Base-by-base conservation (phyloP, 192 early-diverging fungal species). In the Lobulomyces angularis region DNA sequence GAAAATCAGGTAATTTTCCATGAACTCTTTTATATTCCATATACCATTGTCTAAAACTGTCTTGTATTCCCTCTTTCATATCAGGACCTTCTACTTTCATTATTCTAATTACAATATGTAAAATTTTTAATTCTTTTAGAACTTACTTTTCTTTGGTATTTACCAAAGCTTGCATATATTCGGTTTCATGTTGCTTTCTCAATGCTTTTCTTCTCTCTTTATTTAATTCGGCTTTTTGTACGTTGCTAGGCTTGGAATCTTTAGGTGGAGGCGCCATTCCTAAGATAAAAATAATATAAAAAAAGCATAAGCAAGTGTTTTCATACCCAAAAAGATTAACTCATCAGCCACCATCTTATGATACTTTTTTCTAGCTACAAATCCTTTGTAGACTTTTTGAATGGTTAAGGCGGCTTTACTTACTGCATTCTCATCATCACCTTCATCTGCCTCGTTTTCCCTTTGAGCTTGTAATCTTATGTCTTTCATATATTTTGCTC, bases 401-500 rank as follows among this genome's bases (percentile, higher is more conserved):
- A 76, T 76, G 27, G 39, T 61, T 6, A 67, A 26, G 4, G 67
- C 62, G 2, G 70, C 70, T 5, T 48, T 48, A 29, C 57, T 57
- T 22, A 65, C 62, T 32, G 73, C 67, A 27, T 51, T 61, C 41
- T 67, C 66, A 22, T 74, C 70, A n/a, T 74, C 71, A 35, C 61
- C 53, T 9, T 53, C 61, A 41, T 67, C 61, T 24, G 69, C 29
- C 9, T 72, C 69, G 53, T 69, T 67, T 53, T 75, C 71, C 30
- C 58, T 28, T 37, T 65, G 55, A 25, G 67, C 70, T 51, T 71
- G 68, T 19, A 64, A 39, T 44, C 70, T 62, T 43, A 77, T 68
- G 22, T 74, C 74, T 2, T 59, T 36, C 74, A 75, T 77, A 41
- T 77, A 75, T 47, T 75, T 77, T 21, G 70, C 74, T 32, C 71